Evolutionary conservation across 2,329 filamentous ascomycete species (phyloP).

Genomic region (Aspergillus viridinutans): DNA sequence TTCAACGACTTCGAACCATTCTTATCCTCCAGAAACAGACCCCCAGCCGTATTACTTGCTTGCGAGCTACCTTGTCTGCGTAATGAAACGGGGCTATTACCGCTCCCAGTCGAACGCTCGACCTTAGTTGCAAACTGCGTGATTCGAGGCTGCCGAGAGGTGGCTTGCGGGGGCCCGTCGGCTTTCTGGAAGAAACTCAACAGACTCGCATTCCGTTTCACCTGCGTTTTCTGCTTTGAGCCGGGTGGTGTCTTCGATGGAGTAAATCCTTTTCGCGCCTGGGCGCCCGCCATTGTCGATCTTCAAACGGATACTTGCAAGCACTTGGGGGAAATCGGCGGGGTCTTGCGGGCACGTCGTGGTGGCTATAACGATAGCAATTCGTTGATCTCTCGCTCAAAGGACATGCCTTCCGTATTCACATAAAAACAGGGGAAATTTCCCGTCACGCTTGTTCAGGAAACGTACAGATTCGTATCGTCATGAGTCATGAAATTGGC

Average conservation of each 20-base stretch:
- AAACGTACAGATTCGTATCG: not conserved
- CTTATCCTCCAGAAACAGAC: conserved; percentile 36
- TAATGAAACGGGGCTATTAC: conserved; percentile 9
- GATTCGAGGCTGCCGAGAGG: conserved; percentile 52
- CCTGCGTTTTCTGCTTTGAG: conserved; percentile 14
- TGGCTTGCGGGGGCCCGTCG: conserved; percentile 50
- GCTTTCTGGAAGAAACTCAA: conserved; percentile 72
- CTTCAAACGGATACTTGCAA: too few relatives aligned
- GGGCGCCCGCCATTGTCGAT: conserved; percentile 22
- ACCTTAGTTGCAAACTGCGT: conserved; percentile 35
- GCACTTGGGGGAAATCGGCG: not conserved
- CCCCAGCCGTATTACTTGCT: conserved; percentile 14
- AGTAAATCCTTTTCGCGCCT: conserved; percentile 21
- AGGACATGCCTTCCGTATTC: not conserved
- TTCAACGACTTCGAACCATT: conserved; percentile 13
- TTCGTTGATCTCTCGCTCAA: not conserved
- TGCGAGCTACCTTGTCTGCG: conserved; percentile 9
- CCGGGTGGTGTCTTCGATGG: conserved; percentile 16
- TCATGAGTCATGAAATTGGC: not conserved
- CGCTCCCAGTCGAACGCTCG: conserved; percentile 25
- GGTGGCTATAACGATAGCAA: not conserved
- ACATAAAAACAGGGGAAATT: not conserved
- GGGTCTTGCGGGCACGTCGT: not conserved
- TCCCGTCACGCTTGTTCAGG: not conserved
- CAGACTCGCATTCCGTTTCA: conserved; percentile 58